Evolutionary conservation across 345 rosid species (phyloP), one percentile per base, ranked within the genome.

Genomic region (Pistacia atlantica): DNA sequence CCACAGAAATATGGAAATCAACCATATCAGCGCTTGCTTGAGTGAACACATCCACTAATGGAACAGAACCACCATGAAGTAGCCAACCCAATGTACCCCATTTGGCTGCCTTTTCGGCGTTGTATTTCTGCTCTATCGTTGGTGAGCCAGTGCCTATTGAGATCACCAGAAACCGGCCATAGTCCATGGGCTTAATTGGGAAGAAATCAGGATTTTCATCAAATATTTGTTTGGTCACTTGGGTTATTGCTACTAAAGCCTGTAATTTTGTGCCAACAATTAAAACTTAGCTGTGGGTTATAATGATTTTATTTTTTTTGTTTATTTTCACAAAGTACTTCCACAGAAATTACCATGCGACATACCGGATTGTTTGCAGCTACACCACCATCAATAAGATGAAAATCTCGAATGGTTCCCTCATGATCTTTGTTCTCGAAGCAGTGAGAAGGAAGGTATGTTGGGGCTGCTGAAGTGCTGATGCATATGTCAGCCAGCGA

Each of bases 381-480:
- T 1, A 90, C 79, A 17, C 91, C 89, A 0, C 86, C 86, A 51
- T 86, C 89, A 1, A 85, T 78, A 11, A 90, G 83, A 65, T 86
- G 76, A 79, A 90, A 86, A 16, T 65, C 73, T n/a, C 84, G 75
- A 10, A 75, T 67, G n/a, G 77, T 71, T 6, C 85, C 85, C 31
- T 55, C 33, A 3, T 51, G 46, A 22, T 78, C 79, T 54, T 65
- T 16, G 28, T 86, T 85, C 66, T 74, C 76, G n/a, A 90, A 90
- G 38, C 48, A 46, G 71, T 87, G 82, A 4, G 87, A 86, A 0
- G 89, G 94, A 22, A 90, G 84, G 73, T 76, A 84, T 57, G 88
- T 87, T 11, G 94, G 94, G 18, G 92, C 88, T 2, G 92, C 92
- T 18, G 90, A 88, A 52, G 92, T 88, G 11, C 83, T 65, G 35